These are phyloP conservation scores for Solanum rostratum DNA, from an alignment of 257 asterid species.

Conservation along the genomic window DNA sequence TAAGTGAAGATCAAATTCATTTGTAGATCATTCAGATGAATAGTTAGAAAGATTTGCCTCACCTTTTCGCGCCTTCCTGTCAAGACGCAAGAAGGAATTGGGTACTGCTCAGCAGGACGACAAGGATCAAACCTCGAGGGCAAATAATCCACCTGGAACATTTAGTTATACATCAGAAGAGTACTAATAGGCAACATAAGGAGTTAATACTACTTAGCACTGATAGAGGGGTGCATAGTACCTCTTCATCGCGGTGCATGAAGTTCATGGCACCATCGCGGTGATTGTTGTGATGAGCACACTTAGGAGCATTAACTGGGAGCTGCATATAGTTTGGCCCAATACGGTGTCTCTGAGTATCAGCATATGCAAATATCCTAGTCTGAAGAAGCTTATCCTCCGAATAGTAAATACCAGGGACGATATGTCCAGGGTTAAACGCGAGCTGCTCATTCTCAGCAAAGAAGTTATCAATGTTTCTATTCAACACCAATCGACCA, in stretches of 20 bases:
- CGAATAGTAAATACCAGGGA: conserved; percentile 57
- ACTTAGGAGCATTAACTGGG: conserved; percentile 67
- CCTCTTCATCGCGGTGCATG: conserved; percentile 84
- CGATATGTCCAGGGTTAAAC: conserved; percentile 47
- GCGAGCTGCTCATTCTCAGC: conserved; percentile 71
- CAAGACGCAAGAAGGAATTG: conserved; percentile 38
- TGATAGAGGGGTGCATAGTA: not conserved
- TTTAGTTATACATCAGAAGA: not conserved
- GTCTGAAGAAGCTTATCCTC: conserved; percentile 65
- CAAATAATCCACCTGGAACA: conserved; percentile 48
- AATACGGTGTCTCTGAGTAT: conserved; percentile 77
- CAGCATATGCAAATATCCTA: conserved; percentile 51
- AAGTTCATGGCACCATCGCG: conserved; percentile 69
- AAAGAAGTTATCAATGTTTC: conserved; percentile 25
- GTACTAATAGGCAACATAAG: not conserved
- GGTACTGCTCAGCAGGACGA: conserved; percentile 53
- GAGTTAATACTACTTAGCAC: not conserved
- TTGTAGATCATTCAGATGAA: not conserved
- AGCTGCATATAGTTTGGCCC: conserved; percentile 73
- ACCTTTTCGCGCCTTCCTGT: conserved; percentile 58
- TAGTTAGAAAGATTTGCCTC: not conserved
- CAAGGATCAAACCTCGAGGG: conserved; percentile 68
- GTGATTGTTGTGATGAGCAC: conserved; percentile 61
- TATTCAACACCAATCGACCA: not conserved
- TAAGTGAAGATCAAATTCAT: not conserved